A percentile compares a stretch with the other conserved stretches of the same genome.
Evolutionary conservation across 805 yeast genomes (phyloP).

Genomic region (Pachysolen tannophilus): DNA sequence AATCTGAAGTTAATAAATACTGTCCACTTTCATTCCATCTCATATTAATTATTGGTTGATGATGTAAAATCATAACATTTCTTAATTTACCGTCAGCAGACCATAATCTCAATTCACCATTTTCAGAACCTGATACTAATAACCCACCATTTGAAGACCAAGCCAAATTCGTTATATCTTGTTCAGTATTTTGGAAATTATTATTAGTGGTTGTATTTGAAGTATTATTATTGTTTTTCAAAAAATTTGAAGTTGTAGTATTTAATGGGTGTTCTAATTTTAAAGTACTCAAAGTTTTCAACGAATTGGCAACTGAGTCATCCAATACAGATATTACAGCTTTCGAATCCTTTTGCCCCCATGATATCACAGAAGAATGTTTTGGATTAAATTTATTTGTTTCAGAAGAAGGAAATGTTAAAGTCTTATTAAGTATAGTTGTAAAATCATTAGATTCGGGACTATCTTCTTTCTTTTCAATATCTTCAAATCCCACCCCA

Average conservation of each 20-base stretch:
- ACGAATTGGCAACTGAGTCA: slow-evolving; percentile 5
- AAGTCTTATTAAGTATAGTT: slow-evolving; percentile 27
- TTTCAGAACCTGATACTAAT: slow-evolving; percentile 54
- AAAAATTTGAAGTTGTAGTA: slow-evolving; percentile 10
- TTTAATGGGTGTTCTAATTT: slow-evolving; percentile 4
- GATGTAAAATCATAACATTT: slow-evolving; percentile 45
- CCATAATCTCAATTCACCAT: slow-evolving; percentile 81
- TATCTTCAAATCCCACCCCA: slow-evolving; percentile 4
- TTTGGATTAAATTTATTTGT: slow-evolving; percentile 52
- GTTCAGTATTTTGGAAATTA: no score
- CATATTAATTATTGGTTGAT: slow-evolving; percentile 44
- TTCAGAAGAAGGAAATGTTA: slow-evolving; percentile 34
- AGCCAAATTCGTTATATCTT: slow-evolving; percentile 22
- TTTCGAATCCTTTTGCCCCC: slow-evolving; percentile 33
- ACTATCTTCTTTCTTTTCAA: slow-evolving; percentile 8
- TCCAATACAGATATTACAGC: slow-evolving; percentile 19
- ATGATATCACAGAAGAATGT: slow-evolving; percentile 36
- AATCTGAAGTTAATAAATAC: slow-evolving; percentile 53
- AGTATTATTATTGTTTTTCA: no score
- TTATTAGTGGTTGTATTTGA: no score
- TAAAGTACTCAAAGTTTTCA: slow-evolving; percentile 2
- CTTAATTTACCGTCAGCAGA: slow-evolving; percentile 57
- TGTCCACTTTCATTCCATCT: slow-evolving; percentile 55
- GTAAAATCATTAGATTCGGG: slow-evolving; percentile 21
- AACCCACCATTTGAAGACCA: slow-evolving; percentile 67